Conservation (phyloP, 805 yeast species). For the Saccharomycopsis sp. region DNA sequence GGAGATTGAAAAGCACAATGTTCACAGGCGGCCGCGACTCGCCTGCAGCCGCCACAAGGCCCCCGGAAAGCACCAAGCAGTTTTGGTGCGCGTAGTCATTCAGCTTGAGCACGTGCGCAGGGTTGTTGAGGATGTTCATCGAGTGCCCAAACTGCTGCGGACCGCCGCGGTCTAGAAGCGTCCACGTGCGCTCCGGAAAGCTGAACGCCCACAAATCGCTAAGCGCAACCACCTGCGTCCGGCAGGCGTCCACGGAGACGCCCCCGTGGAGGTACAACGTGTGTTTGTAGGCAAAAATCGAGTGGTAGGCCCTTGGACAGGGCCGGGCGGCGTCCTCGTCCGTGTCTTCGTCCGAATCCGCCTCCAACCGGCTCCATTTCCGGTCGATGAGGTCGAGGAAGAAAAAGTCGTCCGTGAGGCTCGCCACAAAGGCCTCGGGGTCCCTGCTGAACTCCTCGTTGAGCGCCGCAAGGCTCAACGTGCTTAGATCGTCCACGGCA, state of each 20-base stretch:
- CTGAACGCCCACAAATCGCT: constrained; percentile 70
- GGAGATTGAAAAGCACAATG: not conserved
- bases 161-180: constrained; percentile 37
- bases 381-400: constrained; percentile 52
- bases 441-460: not conserved
- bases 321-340: constrained; percentile 24
- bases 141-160: constrained; percentile 24
- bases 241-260: constrained; percentile 32
- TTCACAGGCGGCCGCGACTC: constrained; percentile 1
- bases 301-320: constrained; percentile 51
- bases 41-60: not conserved
- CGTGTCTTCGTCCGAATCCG: constrained; percentile 17
- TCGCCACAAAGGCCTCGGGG: constrained; percentile 22
- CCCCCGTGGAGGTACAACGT: constrained; percentile 64
- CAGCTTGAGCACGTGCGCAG: constrained; percentile 3
- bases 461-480: constrained; percentile 19
- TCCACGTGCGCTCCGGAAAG: constrained; percentile 47
- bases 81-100: constrained; percentile 6
- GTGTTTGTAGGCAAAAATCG: constrained; percentile 44
- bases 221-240: constrained; percentile 36
- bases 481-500: not conserved
- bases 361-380: constrained; percentile 45
- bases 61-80: constrained; percentile 8
- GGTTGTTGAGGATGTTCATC: constrained; percentile 7
- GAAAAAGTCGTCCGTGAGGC: constrained; percentile 59